phyloP scores from a whole-genome alignment of 108 stramenopile species.

The Aurantiochytrium sp. region DNA sequence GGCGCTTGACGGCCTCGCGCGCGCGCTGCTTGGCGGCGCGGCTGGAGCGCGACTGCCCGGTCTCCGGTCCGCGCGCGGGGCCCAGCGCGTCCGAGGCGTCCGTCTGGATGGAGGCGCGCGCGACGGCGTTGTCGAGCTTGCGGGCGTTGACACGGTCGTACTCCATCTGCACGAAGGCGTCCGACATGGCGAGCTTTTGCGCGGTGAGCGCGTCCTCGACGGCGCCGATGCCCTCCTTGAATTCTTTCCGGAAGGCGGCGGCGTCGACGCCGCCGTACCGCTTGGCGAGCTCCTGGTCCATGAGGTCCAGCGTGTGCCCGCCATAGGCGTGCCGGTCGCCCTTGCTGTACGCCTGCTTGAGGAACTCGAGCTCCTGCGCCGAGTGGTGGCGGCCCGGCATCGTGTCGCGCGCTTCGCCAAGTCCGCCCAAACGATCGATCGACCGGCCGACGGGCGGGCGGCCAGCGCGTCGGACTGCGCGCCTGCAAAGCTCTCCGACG shows the following conservation, averaged over 20 bases:
- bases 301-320: constrained; percentile 11
- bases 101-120: no score
- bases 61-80: no score
- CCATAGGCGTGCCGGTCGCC: not conserved
- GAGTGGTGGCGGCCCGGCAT: constrained; percentile 5
- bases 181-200: not conserved
- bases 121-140: no score
- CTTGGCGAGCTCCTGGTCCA: not conserved
- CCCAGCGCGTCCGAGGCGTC: no score
- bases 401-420: no score
- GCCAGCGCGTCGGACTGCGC: no score
- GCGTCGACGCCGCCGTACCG: not conserved
- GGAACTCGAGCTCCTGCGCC: constrained; percentile 11
- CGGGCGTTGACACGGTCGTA: not conserved
- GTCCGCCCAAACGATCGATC: no score
- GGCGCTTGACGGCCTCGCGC: not conserved
- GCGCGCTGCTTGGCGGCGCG: not conserved
- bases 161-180: not conserved
- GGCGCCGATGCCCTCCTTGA: not conserved
- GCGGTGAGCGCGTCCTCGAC: not conserved
- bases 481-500: no score
- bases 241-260: not conserved
- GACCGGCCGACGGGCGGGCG: no score
- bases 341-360: constrained; percentile 25
- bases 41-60: no score